phyloP scores from a whole-genome alignment of 768 basidiomycete genomes.

The Xerocomellus chrysenteron region DNA sequence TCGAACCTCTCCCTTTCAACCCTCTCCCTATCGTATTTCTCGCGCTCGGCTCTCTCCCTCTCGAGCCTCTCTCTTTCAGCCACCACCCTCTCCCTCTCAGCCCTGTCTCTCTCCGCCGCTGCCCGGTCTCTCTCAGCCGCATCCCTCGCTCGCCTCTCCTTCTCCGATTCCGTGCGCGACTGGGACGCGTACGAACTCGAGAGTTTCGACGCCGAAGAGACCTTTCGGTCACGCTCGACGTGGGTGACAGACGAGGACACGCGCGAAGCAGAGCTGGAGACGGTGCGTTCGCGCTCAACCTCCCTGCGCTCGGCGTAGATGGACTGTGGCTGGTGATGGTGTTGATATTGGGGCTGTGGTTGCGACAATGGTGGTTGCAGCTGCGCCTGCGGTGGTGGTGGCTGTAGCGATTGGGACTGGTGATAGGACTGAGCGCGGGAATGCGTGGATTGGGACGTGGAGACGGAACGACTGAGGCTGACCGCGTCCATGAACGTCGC shows the following conservation, averaged over 20 bases:
- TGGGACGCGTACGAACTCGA: conserved; percentile 36
- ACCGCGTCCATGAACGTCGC: conserved; percentile 28
- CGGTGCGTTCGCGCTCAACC: conserved; percentile 22
- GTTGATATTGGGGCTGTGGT: background rate
- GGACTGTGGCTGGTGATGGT: conserved; percentile 13
- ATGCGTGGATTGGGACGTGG: conserved; percentile 20
- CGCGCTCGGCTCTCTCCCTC: background rate
- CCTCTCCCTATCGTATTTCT: conserved; percentile 2
- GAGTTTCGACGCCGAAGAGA: conserved; percentile 25
- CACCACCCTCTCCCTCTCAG: conserved; percentile 12
- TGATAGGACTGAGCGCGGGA: conserved; percentile 16
- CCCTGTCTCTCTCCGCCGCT: conserved; percentile 12
- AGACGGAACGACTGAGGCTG: conserved; percentile 27
- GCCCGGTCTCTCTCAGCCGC: conserved; percentile 19
- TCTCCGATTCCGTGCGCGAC: conserved; percentile 19
- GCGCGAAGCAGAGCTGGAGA: conserved; percentile 27
- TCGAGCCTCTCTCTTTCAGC: conserved; percentile 15
- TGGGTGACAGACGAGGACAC: conserved; percentile 20
- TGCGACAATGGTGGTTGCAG: background rate
- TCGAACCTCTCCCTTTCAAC: background rate
- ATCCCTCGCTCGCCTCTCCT: conserved; percentile 27
- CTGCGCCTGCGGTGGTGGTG: background rate
- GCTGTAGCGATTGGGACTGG: conserved; percentile 8
- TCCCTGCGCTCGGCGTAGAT: conserved; percentile 28
- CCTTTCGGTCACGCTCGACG: conserved; percentile 28